Base-by-base conservation (phyloP, 352 stramenopile genomes). In the Thraustochytrium striatum region DNA sequence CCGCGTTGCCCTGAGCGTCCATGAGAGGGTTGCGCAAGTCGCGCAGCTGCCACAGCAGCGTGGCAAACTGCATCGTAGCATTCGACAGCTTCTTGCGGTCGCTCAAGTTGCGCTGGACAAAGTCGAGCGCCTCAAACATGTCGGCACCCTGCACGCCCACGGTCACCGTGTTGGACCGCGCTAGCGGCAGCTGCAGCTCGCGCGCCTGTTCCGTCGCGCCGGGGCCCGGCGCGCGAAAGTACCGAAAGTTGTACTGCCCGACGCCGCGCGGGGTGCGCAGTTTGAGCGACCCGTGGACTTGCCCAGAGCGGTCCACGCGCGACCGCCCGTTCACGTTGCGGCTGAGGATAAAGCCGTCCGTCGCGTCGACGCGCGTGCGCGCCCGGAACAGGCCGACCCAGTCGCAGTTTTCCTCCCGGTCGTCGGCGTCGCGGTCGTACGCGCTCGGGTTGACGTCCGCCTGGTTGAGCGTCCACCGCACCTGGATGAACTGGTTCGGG, bases 221-320 rank as follows among this genome's bases (percentile, higher is more conserved):
- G 30, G 16, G 19, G 3, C 25, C 11, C 11, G 13, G 9, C 16
- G 19, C 68, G 7, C 8, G 2, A 53, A 72, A 80, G 36, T 80
- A 80, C 8, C 70, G 53, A 81, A 80, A 80, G n/a, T 80, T 75
- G 2, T 80, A 80, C 57, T 80, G 55, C 2, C 70, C 70, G 5
- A 80, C 70, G 28, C 70, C 70, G 32, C 58, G 55, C 41, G 70
- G 70, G 3, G 70, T 80, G 5, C 58, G 55, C 36, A 80, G 70
- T 38, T 25, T 52, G 21, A 80, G n/a, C 13, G 33, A 61, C 8
- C 70, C 70, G 47, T 25, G 65, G n/a, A 70, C 52, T 21, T 61
- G 39, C 3, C 65, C 65, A 25, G 65, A 36, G 16, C 41, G 39
- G 3, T 75, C 65, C 1, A 62, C 3, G 11, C 25, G 16, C 43